These are phyloP conservation scores for Ilex aquifolium DNA, from an alignment of 257 asterid species.

Conservation along the genomic window DNA sequence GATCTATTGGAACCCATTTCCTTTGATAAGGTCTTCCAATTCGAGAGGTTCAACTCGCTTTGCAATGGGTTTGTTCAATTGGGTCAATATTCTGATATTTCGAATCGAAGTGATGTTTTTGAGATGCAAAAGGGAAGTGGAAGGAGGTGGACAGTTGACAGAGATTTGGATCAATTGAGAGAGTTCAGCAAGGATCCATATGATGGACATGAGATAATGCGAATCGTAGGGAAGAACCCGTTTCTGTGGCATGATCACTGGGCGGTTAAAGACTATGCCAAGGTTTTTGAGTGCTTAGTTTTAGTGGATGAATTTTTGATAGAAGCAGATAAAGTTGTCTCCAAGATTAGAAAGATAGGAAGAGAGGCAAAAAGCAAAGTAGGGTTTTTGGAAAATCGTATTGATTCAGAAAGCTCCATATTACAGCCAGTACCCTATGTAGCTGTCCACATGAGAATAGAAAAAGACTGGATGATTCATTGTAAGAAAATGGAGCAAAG, in stretches of 20 bases:
- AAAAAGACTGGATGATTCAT: slow-evolving; percentile 94
- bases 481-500: slow-evolving; percentile 83
- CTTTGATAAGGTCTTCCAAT: slow-evolving; percentile 67
- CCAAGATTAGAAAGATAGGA: slow-evolving; percentile 55
- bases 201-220: slow-evolving; percentile 35
- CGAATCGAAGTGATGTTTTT: slow-evolving; percentile 32
- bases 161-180: slow-evolving; percentile 58
- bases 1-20: slow-evolving; percentile 63
- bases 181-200: slow-evolving; percentile 31
- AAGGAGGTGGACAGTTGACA: slow-evolving; percentile 67
- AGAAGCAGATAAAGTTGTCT: slow-evolving; percentile 77
- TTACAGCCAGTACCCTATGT: slow-evolving; percentile 38
- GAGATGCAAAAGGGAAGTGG: slow-evolving; percentile 89
- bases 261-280: slow-evolving; percentile 81
- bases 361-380: slow-evolving; percentile 15
- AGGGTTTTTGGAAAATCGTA: neutral
- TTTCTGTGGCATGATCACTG: slow-evolving; percentile 95
- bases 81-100: slow-evolving; percentile 45
- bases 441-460: slow-evolving; percentile 96
- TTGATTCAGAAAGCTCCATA: neutral
- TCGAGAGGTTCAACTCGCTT: slow-evolving; percentile 56
- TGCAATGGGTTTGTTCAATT: slow-evolving; percentile 70
- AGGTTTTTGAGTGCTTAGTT: slow-evolving; percentile 65
- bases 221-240: slow-evolving; percentile 74
- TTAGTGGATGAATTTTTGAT: slow-evolving; percentile 56